Conservation (phyloP, 2,329 filamentous ascomycete species). For the Nothophoma quercina region DNA sequence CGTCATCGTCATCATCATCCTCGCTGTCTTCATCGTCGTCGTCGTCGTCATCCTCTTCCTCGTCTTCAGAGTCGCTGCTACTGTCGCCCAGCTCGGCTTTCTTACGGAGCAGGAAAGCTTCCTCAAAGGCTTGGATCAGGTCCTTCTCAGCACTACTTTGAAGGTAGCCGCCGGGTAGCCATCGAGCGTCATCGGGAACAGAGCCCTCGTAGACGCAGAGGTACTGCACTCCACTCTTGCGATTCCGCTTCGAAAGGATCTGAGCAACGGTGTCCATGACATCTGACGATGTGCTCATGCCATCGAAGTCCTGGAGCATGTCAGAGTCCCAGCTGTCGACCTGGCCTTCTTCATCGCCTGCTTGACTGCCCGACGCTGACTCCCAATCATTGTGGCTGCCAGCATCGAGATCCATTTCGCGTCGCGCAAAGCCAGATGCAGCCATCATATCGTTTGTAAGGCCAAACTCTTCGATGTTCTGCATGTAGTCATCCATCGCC, state of each 20-base stretch:
- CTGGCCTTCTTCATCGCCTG: constrained; percentile 17
- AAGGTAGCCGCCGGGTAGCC: constrained; percentile 52
- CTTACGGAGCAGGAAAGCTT: constrained; percentile 25
- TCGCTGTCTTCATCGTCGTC: constrained; percentile 49
- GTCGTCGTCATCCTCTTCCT: constrained; percentile 44
- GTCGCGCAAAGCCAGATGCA: constrained; percentile 38
- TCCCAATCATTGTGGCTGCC: constrained; percentile 46
- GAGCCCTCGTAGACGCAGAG: constrained; percentile 59
- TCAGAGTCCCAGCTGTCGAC: constrained; percentile 53
- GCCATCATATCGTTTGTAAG: constrained; percentile 37
- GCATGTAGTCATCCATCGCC: constrained; percentile 73
- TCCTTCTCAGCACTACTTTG: constrained; percentile 31
- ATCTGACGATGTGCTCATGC: constrained; percentile 60
- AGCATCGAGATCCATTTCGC: constrained; percentile 43
- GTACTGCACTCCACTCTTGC: constrained; percentile 58
- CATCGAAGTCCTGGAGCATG: constrained; percentile 57
- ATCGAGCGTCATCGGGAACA: constrained; percentile 57
- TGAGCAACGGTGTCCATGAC: constrained; percentile 51
- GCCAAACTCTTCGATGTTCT: constrained; percentile 65
- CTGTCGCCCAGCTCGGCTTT: constrained; percentile 24
- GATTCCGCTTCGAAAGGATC: constrained; percentile 56
- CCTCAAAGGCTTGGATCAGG: constrained; percentile 41
- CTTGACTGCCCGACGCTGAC: constrained; percentile 24
- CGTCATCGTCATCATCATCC: constrained; percentile 50
- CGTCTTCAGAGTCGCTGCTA: constrained; percentile 26